These are phyloP conservation scores for Epichloe hybrida DNA, from an alignment of 2,329 filamentous ascomycete genomes.

Conservation along the genomic window DNA sequence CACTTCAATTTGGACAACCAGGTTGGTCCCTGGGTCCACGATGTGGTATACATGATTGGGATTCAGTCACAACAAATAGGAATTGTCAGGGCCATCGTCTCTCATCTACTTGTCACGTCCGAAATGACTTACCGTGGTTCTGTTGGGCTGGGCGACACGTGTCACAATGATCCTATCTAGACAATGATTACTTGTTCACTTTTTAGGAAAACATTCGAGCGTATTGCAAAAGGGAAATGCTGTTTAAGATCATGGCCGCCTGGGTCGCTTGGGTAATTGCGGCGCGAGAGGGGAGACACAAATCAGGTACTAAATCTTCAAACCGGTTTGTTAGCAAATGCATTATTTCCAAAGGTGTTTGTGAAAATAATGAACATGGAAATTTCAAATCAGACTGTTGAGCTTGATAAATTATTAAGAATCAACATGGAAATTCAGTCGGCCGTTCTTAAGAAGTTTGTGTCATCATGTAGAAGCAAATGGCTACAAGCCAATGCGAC, in stretches of 20 bases:
- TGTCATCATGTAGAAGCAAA: constrained; percentile 36
- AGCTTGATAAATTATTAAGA: constrained; percentile 43
- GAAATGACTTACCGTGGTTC: no score
- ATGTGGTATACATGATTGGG: no score
- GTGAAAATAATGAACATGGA: background rate
- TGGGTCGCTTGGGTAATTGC: no score
- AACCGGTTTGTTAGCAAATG: background rate
- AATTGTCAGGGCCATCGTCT: no score
- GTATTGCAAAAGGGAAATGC: no score
- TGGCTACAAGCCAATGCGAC: constrained; percentile 1
- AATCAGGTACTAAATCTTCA: background rate
- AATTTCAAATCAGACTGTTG: constrained; percentile 42
- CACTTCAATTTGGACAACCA: no score
- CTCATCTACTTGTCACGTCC: no score
- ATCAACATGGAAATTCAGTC: constrained; percentile 49
- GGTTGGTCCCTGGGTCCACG: no score
- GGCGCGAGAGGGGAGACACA: no score
- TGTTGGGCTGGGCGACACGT: no score
- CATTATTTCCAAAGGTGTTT: background rate
- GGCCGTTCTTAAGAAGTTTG: constrained; percentile 50
- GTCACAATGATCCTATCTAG: background rate
- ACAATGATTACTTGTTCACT: background rate
- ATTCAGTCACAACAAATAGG: no score
- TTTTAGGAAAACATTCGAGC: background rate
- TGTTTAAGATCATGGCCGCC: no score